phyloP scores from a whole-genome alignment of 2,329 filamentous ascomycete genomes.

The Epichloe sp. region DNA sequence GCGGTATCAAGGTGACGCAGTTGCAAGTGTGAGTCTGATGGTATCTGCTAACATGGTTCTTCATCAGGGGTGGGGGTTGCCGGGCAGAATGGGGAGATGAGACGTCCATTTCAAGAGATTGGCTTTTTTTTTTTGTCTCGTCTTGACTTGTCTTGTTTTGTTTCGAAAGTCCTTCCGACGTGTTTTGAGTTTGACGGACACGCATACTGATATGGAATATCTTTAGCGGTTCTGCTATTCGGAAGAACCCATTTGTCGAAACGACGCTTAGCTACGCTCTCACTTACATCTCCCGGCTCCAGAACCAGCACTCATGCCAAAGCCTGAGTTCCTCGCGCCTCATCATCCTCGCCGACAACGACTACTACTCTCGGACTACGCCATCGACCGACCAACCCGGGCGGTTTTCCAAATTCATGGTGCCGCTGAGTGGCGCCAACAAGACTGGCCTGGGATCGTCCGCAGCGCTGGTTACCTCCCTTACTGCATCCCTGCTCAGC shows the following conservation, averaged over 20 bases:
- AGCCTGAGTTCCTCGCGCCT: slow-evolving; percentile 57
- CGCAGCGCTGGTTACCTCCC: slow-evolving; percentile 79
- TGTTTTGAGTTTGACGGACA: background rate
- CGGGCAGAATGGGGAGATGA: no score
- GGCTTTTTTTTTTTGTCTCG: background rate
- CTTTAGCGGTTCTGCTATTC: slow-evolving; percentile 30
- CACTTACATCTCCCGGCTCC: slow-evolving; percentile 54
- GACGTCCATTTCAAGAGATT: no score
- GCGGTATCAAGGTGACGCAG: slow-evolving; percentile 73
- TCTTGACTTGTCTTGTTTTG: background rate
- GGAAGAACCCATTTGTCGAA: slow-evolving; percentile 76
- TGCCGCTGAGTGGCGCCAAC: slow-evolving; percentile 65
- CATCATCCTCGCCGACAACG: slow-evolving; percentile 85
- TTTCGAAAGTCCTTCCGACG: background rate
- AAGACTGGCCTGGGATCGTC: slow-evolving; percentile 95
- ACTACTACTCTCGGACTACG: slow-evolving; percentile 71
- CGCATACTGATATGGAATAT: background rate
- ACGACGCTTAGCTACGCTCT: slow-evolving; percentile 79
- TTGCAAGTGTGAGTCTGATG: slow-evolving; percentile 53
- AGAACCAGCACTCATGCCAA: slow-evolving; percentile 22
- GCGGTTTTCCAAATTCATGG: slow-evolving; percentile 66
- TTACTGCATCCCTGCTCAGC: slow-evolving; percentile 64
- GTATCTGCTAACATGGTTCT: no score
- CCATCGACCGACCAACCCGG: slow-evolving; percentile 16
- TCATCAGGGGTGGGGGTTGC: no score